Base-by-base conservation (phyloP, 192 early-diverging fungal species). In the Kappamyces sp. region DNA sequence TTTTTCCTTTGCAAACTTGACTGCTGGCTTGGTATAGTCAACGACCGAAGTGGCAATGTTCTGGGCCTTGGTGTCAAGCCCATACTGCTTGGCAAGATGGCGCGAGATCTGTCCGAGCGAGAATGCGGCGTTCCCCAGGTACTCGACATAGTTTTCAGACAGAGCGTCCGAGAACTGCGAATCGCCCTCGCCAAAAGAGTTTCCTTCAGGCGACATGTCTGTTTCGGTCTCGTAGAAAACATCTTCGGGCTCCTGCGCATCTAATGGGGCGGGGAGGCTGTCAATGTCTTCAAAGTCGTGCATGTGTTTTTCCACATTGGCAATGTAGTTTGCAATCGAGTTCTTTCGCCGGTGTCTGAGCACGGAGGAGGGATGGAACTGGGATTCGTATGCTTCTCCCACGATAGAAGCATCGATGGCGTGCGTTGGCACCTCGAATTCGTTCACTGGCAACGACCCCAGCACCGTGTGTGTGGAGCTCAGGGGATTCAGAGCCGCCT, bases 1-100 rank as follows among this genome's bases (percentile, higher is more conserved):
- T 33, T 59, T 43, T 15, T 59, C 31, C 38, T 59, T 43, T 7
- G 85, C 89, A 61, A 84, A 82, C 66, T 78, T 86, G 48, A 78
- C 76, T 37, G 54, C 60, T 5, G 69, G 69, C 40, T 39, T 32
- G 0, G 64, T 46, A 42, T 71, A 71, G n/a, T 40, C 42, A 10
- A 62, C 37, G 1, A 69, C 75, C 3, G 64, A 57, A 15, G 60
- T 44, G 12, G 64, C 65, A 0, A 73, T 39, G 3, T 46, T 64
- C 38, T 52, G 40, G 2, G 67, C 66, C 55, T 66, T 74, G 31
- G 63, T 49, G 60, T 77, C 72, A 32, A 73, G 31, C 13, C 75
- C 65, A 33, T 67, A 74, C 40, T 74, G 57, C 12, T 68, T 60
- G 3, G 68, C n/a, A 35, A 59, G 59, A 5, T 61, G 47, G 31